These are phyloP conservation scores for Ammopiptanthus mongolicus DNA, from an alignment of 306 rosid genomes.

Conservation along the genomic window DNA sequence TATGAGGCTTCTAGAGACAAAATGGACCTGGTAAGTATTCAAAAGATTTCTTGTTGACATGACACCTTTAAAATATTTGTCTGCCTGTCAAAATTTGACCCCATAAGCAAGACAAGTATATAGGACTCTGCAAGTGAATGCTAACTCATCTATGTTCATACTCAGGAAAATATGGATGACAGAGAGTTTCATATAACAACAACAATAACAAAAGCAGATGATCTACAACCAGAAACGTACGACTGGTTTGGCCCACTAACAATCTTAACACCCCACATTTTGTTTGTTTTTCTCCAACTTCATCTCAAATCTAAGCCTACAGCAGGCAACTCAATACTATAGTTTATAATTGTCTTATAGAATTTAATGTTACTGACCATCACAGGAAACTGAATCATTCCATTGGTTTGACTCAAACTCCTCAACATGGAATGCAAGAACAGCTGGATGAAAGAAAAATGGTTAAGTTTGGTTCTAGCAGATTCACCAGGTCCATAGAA, in stretches of 20 bases:
- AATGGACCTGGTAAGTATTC: constrained; percentile 33
- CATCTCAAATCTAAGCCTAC: constrained; percentile 1
- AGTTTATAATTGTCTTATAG: constrained; percentile 6
- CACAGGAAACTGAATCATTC: constrained; percentile 45
- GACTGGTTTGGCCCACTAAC: constrained; percentile 32
- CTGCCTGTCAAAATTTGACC: constrained; percentile 5
- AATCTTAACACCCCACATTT: not conserved
- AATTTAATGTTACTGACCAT: constrained; percentile 21
- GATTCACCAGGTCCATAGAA: constrained; percentile 25
- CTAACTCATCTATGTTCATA: not conserved
- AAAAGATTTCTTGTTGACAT: constrained; percentile 14
- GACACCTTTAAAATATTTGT: not conserved
- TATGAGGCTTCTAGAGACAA: constrained; percentile 29
- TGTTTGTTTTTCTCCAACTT: constrained; percentile 5
- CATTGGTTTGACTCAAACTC: constrained; percentile 24
- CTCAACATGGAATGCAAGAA: constrained; percentile 25
- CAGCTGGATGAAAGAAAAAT: constrained; percentile 19
- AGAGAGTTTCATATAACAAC: constrained; percentile 13
- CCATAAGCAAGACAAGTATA: not conserved
- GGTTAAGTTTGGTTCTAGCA: constrained; percentile 27
- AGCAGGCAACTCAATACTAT: not conserved
- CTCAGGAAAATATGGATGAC: constrained; percentile 36
- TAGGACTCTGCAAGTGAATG: not conserved
- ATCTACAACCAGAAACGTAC: constrained; percentile 20
- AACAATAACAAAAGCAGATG: constrained; percentile 26